phyloP scores from a whole-genome alignment of 202 grass and related monocot species.

The Setaria viridis region DNA sequence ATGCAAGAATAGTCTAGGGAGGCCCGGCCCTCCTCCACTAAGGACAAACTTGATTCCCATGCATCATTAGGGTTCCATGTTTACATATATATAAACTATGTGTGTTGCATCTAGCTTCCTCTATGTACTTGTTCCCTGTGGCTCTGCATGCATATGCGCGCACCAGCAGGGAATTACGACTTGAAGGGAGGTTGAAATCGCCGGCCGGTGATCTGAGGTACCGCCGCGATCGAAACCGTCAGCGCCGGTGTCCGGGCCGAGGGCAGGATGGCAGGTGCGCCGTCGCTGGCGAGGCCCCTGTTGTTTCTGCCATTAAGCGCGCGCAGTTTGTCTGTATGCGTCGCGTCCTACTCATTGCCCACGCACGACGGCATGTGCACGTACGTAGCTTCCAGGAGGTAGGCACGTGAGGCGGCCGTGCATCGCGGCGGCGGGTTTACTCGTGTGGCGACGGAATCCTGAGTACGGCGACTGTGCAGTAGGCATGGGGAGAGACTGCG shows the following conservation, averaged over 20 bases:
- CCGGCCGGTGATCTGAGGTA: too few species aligned
- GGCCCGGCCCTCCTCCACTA: conserved; percentile 10
- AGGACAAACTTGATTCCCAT: conserved; percentile 37
- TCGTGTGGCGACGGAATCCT: conserved; percentile 30
- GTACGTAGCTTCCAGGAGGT: background rate
- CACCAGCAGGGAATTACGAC: too few species aligned
- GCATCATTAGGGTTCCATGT: conserved; percentile 1
- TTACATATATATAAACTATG: background rate
- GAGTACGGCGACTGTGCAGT: conserved; percentile 31
- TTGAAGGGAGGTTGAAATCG: too few species aligned
- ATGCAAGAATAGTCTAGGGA: background rate
- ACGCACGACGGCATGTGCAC: background rate
- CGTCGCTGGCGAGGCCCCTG: conserved; percentile 10
- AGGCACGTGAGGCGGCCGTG: conserved; percentile 29
- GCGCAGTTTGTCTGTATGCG: background rate
- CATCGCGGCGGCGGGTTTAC: conserved; percentile 25
- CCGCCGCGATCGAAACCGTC: background rate
- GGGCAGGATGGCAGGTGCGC: background rate
- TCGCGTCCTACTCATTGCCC: background rate
- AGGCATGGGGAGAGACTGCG: background rate
- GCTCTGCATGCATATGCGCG: background rate
- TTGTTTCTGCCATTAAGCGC: background rate
- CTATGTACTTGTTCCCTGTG: background rate
- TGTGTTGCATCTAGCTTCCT: background rate
- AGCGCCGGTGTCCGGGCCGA: background rate